Base-by-base conservation (phyloP, 768 basidiomycete species). In the Boletus tylopilopsis region DNA sequence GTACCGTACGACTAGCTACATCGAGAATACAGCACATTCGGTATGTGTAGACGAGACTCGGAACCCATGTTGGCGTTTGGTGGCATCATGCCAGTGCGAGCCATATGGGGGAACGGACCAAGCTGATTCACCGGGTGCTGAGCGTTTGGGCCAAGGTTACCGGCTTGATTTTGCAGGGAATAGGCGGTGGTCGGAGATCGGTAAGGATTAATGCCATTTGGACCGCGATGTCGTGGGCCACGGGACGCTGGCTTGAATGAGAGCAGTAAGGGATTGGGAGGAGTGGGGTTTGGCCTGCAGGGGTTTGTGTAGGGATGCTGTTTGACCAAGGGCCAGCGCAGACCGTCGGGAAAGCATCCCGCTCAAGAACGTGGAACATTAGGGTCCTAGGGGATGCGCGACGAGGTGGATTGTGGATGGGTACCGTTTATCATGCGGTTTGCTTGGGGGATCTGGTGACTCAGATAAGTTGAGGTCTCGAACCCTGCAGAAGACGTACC, bases 171-270 rank as follows among this genome's bases (percentile, higher is more conserved):
- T 53, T 82, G 82, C 0, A 80, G 78, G 4, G 83, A 82, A 43
- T 78, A 76, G 2, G 81, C 72, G 67, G 86, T 82, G 2, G 78
- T 82, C 5, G 85, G 85, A 19, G 83, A 85, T 35, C 76, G 81
- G 64, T 81, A 86, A 9, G 78, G 77, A 48, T 68, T 57, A 13
- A 68, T 53, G 13, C 76, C 80, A 46, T 78, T 77, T 18, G 75
- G 70, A 4, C 60, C 66, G 21, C 76, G 77, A 52, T 74, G 77
- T 51, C 67, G 77, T 15, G 66, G 67, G 39, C 49, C 12, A 52
- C 56, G 7, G 63, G 59, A 21, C 68, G 68, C 35, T 70, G 75
- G 7, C 63, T 65, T 2, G 64, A 66, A 71, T 56, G 55, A 70
- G 63, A n/a, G 57, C 42, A 35, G 62, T 71, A 50, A 61, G 71